Percentiles rank a stretch among this genome's conserved stretches.
phyloP scores from a whole-genome alignment of 345 rosid genomes.

The Euphorbia tirucalli region DNA sequence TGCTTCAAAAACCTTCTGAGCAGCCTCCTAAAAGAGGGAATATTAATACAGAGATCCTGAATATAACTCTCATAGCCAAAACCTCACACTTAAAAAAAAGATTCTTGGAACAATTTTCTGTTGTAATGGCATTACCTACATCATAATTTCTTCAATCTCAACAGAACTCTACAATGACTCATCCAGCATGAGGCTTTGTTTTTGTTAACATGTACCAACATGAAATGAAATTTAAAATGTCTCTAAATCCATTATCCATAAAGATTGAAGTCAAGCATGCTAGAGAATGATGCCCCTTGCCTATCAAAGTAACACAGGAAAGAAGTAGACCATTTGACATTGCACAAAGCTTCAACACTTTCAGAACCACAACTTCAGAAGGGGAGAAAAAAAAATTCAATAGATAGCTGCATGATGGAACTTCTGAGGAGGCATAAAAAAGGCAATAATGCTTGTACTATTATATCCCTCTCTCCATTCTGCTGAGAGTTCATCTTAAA shows the following conservation, averaged over 20 bases:
- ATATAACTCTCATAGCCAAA: too few species aligned
- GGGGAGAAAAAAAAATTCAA: too few species aligned
- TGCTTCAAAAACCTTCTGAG: too few species aligned
- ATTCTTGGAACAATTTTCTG: too few species aligned
- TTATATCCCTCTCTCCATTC: neutral
- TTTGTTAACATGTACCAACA: neutral
- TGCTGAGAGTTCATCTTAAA: neutral
- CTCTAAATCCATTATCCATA: neutral
- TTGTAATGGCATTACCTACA: neutral
- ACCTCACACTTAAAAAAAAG: too few species aligned
- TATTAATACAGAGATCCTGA: too few species aligned
- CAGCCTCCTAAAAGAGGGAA: too few species aligned
- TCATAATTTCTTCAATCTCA: neutral
- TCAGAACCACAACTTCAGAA: neutral
- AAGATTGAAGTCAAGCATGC: neutral
- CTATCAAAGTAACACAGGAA: too few species aligned
- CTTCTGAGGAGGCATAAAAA: neutral
- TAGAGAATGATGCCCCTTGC: too few species aligned
- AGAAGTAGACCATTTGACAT: too few species aligned
- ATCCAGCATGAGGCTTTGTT: neutral
- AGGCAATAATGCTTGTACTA: neutral
- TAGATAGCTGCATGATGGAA: neutral
- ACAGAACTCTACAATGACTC: neutral
- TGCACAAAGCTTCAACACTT: neutral
- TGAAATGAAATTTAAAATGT: neutral